Evolutionary conservation across 495 filamentous ascomycete genomes (phyloP).

Genomic region (Emericellopsis terricola): DNA sequence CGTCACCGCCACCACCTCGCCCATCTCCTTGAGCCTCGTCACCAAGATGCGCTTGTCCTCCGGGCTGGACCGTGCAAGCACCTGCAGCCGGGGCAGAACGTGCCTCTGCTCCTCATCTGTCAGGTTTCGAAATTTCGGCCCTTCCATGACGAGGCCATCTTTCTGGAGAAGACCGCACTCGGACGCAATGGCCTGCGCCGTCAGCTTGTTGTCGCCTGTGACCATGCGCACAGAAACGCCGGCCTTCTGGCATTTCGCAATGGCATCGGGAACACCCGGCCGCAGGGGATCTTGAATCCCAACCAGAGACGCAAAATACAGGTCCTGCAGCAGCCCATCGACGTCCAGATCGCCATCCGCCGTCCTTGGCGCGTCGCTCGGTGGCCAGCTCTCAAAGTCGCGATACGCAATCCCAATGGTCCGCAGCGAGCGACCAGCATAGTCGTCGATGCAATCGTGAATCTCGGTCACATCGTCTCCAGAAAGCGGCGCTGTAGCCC

Average conservation of each 20-base stretch:
- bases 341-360: slow-evolving; percentile 26
- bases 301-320: slow-evolving; percentile 62
- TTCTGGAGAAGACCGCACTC: slow-evolving; percentile 70
- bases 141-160: slow-evolving; percentile 66
- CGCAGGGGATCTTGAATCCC: slow-evolving; percentile 83
- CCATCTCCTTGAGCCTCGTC: slow-evolving; percentile 49
- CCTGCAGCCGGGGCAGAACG: slow-evolving; percentile 57
- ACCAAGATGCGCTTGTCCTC: slow-evolving; percentile 79
- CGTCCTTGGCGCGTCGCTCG: slow-evolving; percentile 28
- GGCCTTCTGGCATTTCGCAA: slow-evolving; percentile 52
- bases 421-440: slow-evolving; percentile 66
- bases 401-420: slow-evolving; percentile 77
- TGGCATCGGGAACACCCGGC: slow-evolving; percentile 59
- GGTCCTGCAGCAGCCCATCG: slow-evolving; percentile 57
- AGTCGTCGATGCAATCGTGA: slow-evolving; percentile 47
- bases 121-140: slow-evolving; percentile 65
- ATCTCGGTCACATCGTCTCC: slow-evolving; percentile 25
- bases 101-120: slow-evolving; percentile 51
- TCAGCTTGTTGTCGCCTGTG: slow-evolving; percentile 71
- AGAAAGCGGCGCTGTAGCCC: slow-evolving; percentile 21
- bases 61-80: slow-evolving; percentile 71
- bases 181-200: slow-evolving; percentile 63
- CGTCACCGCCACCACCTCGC: slow-evolving; percentile 72
- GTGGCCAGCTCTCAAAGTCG: slow-evolving; percentile 83
- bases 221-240: slow-evolving; percentile 84